phyloP scores from a whole-genome alignment of 176 grass and related monocot genomes.

The Zoysia japonica region DNA sequence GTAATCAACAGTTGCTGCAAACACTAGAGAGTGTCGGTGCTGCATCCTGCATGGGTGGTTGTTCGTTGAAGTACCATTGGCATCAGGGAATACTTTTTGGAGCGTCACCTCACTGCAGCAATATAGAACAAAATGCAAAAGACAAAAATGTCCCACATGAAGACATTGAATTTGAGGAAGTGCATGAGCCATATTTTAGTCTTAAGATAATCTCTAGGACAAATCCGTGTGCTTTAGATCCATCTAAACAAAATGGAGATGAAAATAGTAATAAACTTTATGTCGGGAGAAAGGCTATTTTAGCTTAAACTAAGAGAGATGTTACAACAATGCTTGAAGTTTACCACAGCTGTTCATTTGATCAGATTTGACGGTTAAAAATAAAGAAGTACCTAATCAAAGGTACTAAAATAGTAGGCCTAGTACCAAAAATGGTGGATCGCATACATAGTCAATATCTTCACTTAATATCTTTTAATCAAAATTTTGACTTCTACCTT shows the following conservation, averaged over 20 bases:
- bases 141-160: constrained; percentile 20
- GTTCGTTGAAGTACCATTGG: constrained; percentile 29
- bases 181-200: neutral
- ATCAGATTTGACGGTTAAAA: no score
- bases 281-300: neutral
- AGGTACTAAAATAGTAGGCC: no score
- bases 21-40: constrained; percentile 39
- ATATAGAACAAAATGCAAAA: constrained; percentile 12
- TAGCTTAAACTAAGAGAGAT: neutral
- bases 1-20: neutral
- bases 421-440: neutral
- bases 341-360: neutral
- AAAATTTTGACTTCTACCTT: neutral
- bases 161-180: constrained; percentile 2
- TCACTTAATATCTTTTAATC: neutral
- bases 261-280: neutral
- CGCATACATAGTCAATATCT: neutral
- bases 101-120: constrained; percentile 25
- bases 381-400: no score
- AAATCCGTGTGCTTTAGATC: neutral
- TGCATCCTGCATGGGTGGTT: constrained; percentile 30
- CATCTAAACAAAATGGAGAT: neutral
- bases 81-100: constrained; percentile 10
- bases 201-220: neutral
- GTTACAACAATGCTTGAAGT: neutral